A percentile compares a stretch with the other conserved stretches of the same genome.
Conservation (phyloP, 306 rosid genomes). For the Vigna trinervia region DNA sequence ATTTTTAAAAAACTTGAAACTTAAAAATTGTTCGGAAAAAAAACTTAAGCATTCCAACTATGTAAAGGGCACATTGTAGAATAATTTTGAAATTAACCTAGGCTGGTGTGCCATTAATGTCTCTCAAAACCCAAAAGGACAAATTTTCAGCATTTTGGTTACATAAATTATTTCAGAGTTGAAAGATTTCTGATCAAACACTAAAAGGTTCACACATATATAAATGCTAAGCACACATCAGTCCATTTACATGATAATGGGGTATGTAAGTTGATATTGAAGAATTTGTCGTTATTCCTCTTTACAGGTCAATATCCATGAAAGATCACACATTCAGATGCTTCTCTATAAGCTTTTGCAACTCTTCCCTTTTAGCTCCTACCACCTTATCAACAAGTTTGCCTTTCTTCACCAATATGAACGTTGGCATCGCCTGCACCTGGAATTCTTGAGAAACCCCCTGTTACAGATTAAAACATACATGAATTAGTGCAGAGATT, state of each 20-base stretch:
- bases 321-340: conserved; percentile 47
- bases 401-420: conserved; percentile 75
- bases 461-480: conserved; percentile 46
- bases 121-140: too few species aligned
- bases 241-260: conserved; percentile 19
- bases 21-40: too few species aligned
- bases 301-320: neutral
- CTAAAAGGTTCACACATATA: too few species aligned
- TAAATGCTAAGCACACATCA: conserved; percentile 7
- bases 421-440: conserved; percentile 83
- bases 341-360: conserved; percentile 65
- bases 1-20: too few species aligned
- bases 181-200: too few species aligned
- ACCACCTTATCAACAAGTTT: conserved; percentile 63
- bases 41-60: too few species aligned
- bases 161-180: too few species aligned
- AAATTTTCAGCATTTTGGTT: too few species aligned
- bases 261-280: conserved; percentile 8
- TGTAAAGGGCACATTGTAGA: too few species aligned
- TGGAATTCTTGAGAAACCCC: conserved; percentile 60
- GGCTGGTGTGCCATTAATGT: too few species aligned
- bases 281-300: conserved; percentile 36
- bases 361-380: conserved; percentile 75
- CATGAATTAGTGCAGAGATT: neutral
- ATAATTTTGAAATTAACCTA: too few species aligned